Base-by-base conservation (phyloP, 2,329 filamentous ascomycete species). In the Colletotrichum orbiculare region DNA sequence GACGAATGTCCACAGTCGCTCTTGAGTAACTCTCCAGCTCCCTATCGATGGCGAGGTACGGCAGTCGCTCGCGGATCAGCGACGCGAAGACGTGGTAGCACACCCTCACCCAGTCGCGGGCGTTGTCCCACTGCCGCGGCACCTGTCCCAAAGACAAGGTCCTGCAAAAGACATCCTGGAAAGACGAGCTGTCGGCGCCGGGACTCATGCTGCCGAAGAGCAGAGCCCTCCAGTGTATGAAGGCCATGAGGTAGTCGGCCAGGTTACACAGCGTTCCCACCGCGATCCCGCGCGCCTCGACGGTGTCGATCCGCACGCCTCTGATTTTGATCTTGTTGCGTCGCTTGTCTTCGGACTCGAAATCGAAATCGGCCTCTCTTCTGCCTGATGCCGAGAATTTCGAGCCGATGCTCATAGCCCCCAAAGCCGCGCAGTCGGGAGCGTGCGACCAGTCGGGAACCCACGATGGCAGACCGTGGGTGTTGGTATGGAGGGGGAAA, bases 371-470 rank as follows among this genome's bases (percentile, higher is more conserved):
- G 2, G 70, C 71, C 25, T 69, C 60, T 4, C 52, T 68, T 11
- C 34, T 38, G n/a, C 42, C 42, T 4, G 70, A 56, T 8, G 72
- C 71, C 0, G 57, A 69, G 60, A 76, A 78, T 7, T 60, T 33
- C 2, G 64, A 63, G 0, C 13, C 45, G 6, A 60, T 54, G 4
- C 64, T 61, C 6, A 76, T 56, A 7, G 71, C 60, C 7, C 64
- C 66, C 0, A 66, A 60, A 7, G 69, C 60, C 2, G 72, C 67
- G 2, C 68, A 68, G 45, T 58, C 46, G 3, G 55, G 55, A 25
- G 50, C 50, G 38, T 50, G 70, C 0, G 75, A 78, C 76, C 76
- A 79, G 64, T 79, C 77, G 0, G 77, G 77, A 3, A 74, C 72
- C 73, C 74, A 79, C 0, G 69, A 73, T 2, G 76, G 77, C 4